Evolutionary conservation across 2,329 filamentous ascomycete genomes (phyloP).

Genomic region (Aspergillus eucalypticola): DNA sequence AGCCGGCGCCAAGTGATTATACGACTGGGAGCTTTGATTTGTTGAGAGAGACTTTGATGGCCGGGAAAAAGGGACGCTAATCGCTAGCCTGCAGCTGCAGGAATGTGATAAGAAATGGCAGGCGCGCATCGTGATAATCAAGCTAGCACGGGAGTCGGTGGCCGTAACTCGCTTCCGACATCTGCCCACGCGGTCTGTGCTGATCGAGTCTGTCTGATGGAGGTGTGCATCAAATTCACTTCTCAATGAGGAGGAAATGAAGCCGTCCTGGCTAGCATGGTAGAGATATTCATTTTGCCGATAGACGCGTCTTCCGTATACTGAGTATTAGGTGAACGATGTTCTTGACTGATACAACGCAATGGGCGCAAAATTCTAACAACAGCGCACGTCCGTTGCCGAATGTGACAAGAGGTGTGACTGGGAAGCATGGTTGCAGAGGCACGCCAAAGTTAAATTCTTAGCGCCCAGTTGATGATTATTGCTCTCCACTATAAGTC

Average conservation of each 20-base stretch:
- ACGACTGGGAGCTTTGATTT: neutral
- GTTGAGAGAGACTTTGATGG: neutral
- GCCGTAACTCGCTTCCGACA: neutral
- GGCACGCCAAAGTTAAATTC: slow-evolving; percentile 13
- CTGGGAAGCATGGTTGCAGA: slow-evolving; percentile 19
- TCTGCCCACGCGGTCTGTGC: slow-evolving; percentile 3
- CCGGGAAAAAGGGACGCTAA: slow-evolving; percentile 10
- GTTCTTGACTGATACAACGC: no score
- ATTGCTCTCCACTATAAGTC: neutral
- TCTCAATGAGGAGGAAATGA: neutral
- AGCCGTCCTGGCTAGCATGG: neutral
- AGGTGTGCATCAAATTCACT: neutral
- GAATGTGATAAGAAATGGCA: slow-evolving; percentile 20
- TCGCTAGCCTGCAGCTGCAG: slow-evolving; percentile 16
- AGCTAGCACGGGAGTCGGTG: neutral
- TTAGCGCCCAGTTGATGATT: neutral
- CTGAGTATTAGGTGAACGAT: neutral
- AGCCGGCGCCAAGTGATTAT: slow-evolving; percentile 5
- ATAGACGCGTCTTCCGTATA: neutral
- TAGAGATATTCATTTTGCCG: neutral
- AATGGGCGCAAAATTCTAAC: neutral
- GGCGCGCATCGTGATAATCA: slow-evolving; percentile 14
- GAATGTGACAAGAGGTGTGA: slow-evolving; percentile 20
- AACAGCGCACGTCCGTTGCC: slow-evolving; percentile 3
- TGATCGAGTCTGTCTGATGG: slow-evolving; percentile 2